These are phyloP conservation scores for Gymnopilus dilepis DNA, from an alignment of 768 basidiomycete genomes.

Conservation along the genomic window DNA sequence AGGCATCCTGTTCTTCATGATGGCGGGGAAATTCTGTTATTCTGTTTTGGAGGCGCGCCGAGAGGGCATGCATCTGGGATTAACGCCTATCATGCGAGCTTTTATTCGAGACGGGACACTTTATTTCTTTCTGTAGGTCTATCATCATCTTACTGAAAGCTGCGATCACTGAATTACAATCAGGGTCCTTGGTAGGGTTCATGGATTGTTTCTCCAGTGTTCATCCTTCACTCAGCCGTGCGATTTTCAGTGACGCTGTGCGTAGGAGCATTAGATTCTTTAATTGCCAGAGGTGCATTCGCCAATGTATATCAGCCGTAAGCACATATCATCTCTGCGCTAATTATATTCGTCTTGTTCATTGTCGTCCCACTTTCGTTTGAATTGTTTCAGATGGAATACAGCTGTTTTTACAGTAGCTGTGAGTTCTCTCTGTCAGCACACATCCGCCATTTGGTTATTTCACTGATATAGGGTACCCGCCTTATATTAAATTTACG, in stretches of 20 bases:
- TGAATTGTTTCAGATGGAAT: background rate
- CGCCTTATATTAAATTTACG: background rate
- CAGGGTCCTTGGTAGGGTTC: background rate
- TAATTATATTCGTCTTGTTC: no score
- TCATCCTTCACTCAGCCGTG: background rate
- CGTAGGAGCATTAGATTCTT: background rate
- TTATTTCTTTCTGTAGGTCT: background rate
- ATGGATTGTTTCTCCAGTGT: background rate
- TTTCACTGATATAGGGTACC: background rate
- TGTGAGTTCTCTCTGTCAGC: background rate
- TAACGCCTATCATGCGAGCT: background rate
- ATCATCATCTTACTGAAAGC: background rate
- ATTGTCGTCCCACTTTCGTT: no score
- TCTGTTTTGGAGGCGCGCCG: background rate
- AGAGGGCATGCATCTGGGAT: background rate
- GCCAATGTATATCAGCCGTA: background rate
- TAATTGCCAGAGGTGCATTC: background rate
- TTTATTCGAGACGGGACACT: conserved; percentile 1
- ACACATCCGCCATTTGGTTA: background rate
- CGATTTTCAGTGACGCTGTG: background rate
- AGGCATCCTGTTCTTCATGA: background rate
- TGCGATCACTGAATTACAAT: background rate
- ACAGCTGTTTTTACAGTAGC: background rate
- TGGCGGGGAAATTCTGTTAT: background rate
- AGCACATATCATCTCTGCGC: no score